phyloP scores from a whole-genome alignment of 202 grass and related monocot genomes.

The Thinopyrum obtusiflorum region DNA sequence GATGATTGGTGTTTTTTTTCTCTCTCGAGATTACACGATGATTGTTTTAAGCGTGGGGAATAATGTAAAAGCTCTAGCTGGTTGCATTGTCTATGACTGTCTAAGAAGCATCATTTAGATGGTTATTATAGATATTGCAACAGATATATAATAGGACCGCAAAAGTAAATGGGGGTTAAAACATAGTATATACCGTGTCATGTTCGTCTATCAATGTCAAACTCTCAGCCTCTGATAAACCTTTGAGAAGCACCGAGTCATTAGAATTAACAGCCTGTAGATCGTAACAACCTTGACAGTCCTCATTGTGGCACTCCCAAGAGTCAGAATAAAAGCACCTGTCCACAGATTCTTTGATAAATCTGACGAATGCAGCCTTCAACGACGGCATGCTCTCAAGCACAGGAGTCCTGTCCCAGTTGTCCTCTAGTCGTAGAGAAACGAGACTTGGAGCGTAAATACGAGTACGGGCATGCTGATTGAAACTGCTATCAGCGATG shows the following conservation, averaged over 20 bases:
- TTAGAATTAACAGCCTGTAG: neutral
- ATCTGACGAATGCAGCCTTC: neutral
- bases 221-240: slow-evolving; percentile 15
- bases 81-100: neutral
- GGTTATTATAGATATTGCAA: neutral
- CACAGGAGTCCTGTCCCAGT: neutral
- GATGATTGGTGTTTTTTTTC: neutral
- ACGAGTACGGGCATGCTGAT: neutral
- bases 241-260: neutral
- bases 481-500: neutral
- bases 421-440: neutral
- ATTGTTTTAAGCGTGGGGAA: neutral
- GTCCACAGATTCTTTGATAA: neutral
- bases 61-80: neutral
- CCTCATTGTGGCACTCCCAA: neutral
- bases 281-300: neutral
- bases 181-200: slow-evolving; percentile 9
- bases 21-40: neutral
- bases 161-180: neutral
- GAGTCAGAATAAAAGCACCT: neutral
- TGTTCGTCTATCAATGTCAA: slow-evolving; percentile 15
- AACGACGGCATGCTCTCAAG: slow-evolving; percentile 14
- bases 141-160: neutral
- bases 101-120: no score
- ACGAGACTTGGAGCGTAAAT: neutral